Evolutionary conservation across 2,329 filamentous ascomycete genomes (phyloP), one percentile per base, ranked within the genome.

Genomic region (Stachybotrys elegans): DNA sequence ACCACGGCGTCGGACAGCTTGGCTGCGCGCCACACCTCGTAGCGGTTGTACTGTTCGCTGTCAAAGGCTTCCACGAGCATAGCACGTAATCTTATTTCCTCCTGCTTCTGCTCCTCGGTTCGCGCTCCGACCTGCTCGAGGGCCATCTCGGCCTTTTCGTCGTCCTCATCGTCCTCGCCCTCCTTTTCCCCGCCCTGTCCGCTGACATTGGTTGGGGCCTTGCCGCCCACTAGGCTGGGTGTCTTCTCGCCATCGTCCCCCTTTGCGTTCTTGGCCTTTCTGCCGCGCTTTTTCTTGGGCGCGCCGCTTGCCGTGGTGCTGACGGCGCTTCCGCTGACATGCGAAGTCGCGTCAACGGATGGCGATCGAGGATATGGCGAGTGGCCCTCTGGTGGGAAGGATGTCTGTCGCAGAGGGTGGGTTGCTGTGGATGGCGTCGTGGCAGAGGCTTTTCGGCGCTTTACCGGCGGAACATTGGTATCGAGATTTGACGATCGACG

Each of bases 391-490:
- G 86, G 86, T 0, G 86, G 85, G 58, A 90, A 93, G 0, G 86
- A 89, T 5, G 88, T 91, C 57, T 90, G 86, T 31, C 88, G 85
- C 2, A 93, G 78, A 2, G 84, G 85, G 51, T 88, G 85, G 0
- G 77, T 71, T 2, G 78, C 77, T 14, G 58, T 53, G 7, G 78
- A 79, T 8, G 73, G 65, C 4, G 82, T 82, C 51, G 81, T 70
- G 49, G 66, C 76, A 12, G 84, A 88, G 6, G 82, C 75, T 59
- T 91, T 91, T 57, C 86, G 83, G 38, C 84, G 82, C 60, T 88
- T 88, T 38, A 71, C 63, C 3, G 66, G 68, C 37, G 71, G 67
- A 27, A 71, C 71, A 9, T 72, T 67, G 43, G 76, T 74, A 41
- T 76, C 73, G 44, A 83, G 63, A 17, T 77, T 73, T 38, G 75